Base-by-base conservation (phyloP, 106 monocot genomes). In the Phalaenopsis equestris region DNA sequence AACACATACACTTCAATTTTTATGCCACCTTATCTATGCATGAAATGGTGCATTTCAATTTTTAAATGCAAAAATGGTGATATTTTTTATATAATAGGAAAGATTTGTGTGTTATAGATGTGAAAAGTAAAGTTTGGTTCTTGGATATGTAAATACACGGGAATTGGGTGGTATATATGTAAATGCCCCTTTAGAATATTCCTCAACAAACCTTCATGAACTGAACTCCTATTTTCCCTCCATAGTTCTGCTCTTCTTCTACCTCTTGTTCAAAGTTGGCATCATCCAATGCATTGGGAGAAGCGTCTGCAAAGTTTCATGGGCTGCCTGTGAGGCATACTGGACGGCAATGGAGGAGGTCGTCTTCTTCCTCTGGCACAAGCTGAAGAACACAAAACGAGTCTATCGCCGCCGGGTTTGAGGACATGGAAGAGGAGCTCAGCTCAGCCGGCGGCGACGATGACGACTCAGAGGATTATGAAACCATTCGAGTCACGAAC, bases 301-400 rank as follows among this genome's bases (percentile, higher is more conserved):
- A 87, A 90, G 84, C 43, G 39, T 85, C 38, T 95, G 87, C 78
- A 95, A 95, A 79, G 89, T 95, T 90, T 15, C 87, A 57, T 95
- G 90, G 82, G 85, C 90, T 48, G 86, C 90, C 24, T 92, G 95
- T 55, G 56, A 84, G 42, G 48, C 89, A 2, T 95, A 92, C 82
- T 95, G 82, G 82, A 84, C 85, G 30, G 90, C 86, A 38, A 1
- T 95, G 57, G 87, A 85, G 80, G 87, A 89, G 6, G 83, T 92
- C 7, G 78, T 74, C 43, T 92, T 87, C 55, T 90, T 95, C 47
- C 75, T 92, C n/a, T 95, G 90, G 90, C 85, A 89, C 85, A 95
- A 95, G 65, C 55, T 92, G 30, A 92, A 81, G 79, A 86, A 87
- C 77, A 87, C 92, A 0, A 90, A 89, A 47, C 82, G 92, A 14